Evolutionary conservation across 2,329 filamentous ascomycete genomes (phyloP), one percentile per base, ranked within the genome.

Genomic region (Xylariaceae sp.): DNA sequence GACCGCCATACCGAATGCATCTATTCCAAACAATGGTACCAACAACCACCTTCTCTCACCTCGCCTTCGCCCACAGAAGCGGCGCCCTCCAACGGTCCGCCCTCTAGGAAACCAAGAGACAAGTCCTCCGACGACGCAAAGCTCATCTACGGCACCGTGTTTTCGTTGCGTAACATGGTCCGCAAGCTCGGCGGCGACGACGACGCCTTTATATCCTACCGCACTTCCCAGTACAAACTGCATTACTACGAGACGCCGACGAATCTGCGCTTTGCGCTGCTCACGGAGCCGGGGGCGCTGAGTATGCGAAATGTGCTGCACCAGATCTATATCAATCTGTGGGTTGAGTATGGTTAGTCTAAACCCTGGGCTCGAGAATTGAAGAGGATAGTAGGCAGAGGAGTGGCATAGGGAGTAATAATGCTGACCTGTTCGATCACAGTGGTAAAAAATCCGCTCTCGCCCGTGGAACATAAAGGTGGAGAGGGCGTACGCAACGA

Each of bases 231-330:
- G 73, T 99, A 99, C 80, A 97, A 97, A 75, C 82, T 99, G 63
- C 94, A 99, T 75, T 99, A 96, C 77, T 99, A 97, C 79, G 94
- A 99, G 78, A 97, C 94, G 12, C 91, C 92, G 1, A 94, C 91
- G 47, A 95, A 90, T 70, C 86, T 96, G 72, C 95, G 96, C 68
- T 95, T 97, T 68, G 91, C 97, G 67, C 90, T 99, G 86, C 79
- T 97, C 67, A 97, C 94, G 19, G 94, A 97, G 73, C 89, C 89
- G 36, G 88, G 84, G 60, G 89, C 90, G 52, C 82, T 88, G 60
- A 97, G 91, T 72, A 93, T 99, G 84, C 84, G 92, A 42, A 90
- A 95, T 63, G 93, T 96, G 18, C 74, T 99, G 65, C 92, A 99
- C 69, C 94, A 99, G 79, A 97, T 99, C 57, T 99, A 97, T 71